A percentile compares a stretch with the other conserved stretches of the same genome.
These are phyloP conservation scores for Exophiala alcalophila DNA, from an alignment of 2,329 filamentous ascomycete genomes.

Conservation along the genomic window DNA sequence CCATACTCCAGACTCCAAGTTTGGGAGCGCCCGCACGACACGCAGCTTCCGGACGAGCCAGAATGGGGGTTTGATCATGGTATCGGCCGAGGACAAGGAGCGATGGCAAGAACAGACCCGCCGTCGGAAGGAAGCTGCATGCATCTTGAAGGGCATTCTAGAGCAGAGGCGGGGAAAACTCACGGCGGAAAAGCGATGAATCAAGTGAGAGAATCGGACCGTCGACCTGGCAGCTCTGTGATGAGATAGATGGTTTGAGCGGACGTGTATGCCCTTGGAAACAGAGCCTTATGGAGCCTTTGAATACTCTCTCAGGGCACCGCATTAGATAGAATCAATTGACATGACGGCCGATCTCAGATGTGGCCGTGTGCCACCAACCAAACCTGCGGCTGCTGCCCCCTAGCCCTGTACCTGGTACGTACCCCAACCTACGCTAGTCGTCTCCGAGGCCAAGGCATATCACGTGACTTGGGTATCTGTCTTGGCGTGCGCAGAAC, in stretches of 20 bases:
- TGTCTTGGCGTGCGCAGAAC: not conserved
- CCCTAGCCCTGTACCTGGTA: too few relatives aligned
- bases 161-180: conserved; percentile 18
- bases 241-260: too few relatives aligned
- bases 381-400: too few relatives aligned
- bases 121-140: conserved; percentile 28
- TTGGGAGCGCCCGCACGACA: conserved; percentile 19
- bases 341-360: too few relatives aligned
- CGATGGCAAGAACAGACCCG: conserved; percentile 28
- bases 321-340: too few relatives aligned
- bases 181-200: conserved; percentile 8
- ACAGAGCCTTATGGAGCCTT: too few relatives aligned
- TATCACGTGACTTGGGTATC: conserved; percentile 1
- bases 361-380: too few relatives aligned
- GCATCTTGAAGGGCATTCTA: conserved; percentile 26
- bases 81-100: conserved; percentile 28
- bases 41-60: conserved; percentile 16
- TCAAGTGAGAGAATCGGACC: not conserved
- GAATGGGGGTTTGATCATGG: conserved; percentile 16
- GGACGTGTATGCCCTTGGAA: too few relatives aligned
- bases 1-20: conserved; percentile 30
- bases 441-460: not conserved
- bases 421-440: too few relatives aligned
- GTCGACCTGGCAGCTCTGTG: too few relatives aligned
- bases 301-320: too few relatives aligned